Percentiles rank a stretch among this genome's conserved stretches.
Conservation (phyloP, 129 eudicot species). For the Flaveria trinervia region DNA sequence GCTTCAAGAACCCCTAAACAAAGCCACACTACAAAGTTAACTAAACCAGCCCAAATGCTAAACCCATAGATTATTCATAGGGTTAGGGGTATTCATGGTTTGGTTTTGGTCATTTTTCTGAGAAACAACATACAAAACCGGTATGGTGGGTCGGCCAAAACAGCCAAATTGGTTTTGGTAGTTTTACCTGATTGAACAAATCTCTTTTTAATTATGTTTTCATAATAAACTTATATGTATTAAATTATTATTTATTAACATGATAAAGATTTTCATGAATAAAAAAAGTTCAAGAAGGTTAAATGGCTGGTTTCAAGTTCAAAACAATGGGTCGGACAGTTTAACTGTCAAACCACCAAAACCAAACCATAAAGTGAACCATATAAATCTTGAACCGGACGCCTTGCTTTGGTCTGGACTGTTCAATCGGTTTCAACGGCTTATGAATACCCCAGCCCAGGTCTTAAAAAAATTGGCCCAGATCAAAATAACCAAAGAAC, state of each 20-base stretch:
- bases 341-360: background rate
- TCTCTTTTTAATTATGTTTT: too few species aligned
- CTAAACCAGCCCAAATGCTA: slow-evolving; percentile 1
- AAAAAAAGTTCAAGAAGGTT: background rate
- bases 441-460: background rate
- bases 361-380: background rate
- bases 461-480: background rate
- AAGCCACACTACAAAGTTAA: slow-evolving; percentile 8
- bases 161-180: background rate
- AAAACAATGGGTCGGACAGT: background rate
- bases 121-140: background rate
- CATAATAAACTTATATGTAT: too few species aligned
- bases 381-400: background rate
- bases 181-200: background rate
- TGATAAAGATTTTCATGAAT: too few species aligned
- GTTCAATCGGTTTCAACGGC: background rate
- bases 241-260: too few species aligned
- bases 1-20: slow-evolving; percentile 64
- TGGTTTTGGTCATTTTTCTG: background rate
- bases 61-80: background rate
- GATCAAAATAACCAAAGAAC: too few species aligned
- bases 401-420: background rate
- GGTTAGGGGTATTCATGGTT: background rate
- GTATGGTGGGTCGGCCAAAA: background rate
- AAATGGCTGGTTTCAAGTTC: background rate